Evolutionary conservation across 495 filamentous ascomycete genomes (phyloP).

Genomic region (Xylaria venustula): DNA sequence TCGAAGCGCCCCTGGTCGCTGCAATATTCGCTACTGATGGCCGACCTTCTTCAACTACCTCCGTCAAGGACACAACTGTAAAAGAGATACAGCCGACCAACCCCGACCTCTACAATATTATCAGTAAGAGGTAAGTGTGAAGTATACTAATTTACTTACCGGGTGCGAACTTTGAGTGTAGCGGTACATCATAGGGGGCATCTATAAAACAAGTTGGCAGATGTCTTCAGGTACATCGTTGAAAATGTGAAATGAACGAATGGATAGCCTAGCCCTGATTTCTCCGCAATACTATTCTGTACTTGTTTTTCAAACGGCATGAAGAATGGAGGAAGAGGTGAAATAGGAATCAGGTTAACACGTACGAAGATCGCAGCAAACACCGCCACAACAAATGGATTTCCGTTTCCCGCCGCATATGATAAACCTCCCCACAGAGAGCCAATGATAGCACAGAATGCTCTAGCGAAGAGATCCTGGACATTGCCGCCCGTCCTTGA

Average conservation of each 20-base stretch:
- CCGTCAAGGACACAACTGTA: conserved; percentile 4
- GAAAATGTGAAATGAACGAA: neutral
- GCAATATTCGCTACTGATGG: conserved; percentile 41
- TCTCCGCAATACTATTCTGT: neutral
- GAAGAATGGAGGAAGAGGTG: neutral
- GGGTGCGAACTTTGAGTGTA: conserved; percentile 57
- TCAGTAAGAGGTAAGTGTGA: neutral
- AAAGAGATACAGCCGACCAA: conserved; percentile 40
- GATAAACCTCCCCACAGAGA: conserved; percentile 55
- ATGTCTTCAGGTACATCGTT: neutral
- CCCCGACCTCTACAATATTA: conserved; percentile 38
- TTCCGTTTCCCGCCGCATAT: conserved; percentile 47
- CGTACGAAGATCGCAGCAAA: conserved; percentile 49
- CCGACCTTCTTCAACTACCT: conserved; percentile 31
- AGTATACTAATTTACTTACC: conserved; percentile 20
- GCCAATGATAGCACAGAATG: conserved; percentile 45
- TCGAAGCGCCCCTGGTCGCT: conserved; percentile 46
- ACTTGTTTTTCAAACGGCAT: neutral
- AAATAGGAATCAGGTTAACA: neutral
- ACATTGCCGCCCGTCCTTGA: conserved; percentile 54
- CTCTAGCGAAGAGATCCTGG: conserved; percentile 52
- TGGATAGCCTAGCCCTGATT: neutral
- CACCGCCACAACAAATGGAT: conserved; percentile 54
- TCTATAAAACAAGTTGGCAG: conserved; percentile 15
- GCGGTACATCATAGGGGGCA: conserved; percentile 58